phyloP scores from a whole-genome alignment of 78 protist genomes.

The Dictyostelium firmibasis region DNA sequence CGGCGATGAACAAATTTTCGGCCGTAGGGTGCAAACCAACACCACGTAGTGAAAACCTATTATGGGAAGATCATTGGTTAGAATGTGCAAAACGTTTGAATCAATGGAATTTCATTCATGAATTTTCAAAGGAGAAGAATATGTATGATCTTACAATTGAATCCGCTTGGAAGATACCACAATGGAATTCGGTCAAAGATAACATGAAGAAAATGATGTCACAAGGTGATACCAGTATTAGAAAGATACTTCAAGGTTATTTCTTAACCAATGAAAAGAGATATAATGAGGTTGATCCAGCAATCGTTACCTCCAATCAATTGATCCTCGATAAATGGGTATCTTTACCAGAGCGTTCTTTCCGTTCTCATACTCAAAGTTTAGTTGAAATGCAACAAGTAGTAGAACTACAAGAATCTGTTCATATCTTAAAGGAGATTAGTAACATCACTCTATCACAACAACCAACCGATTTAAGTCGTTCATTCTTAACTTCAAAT shows the following conservation, averaged over 20 bases:
- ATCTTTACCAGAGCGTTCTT: constrained; percentile 30
- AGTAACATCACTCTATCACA: neutral
- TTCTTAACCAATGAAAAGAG: constrained; percentile 40
- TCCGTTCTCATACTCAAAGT: neutral
- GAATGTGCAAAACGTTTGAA: constrained; percentile 86
- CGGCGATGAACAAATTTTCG: constrained; percentile 66
- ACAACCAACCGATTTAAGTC: neutral
- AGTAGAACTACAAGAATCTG: constrained; percentile 58
- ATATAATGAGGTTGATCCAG: constrained; percentile 53
- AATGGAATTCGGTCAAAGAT: constrained; percentile 58
- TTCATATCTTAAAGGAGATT: constrained; percentile 55
- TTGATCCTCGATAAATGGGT: constrained; percentile 47
- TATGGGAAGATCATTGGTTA: constrained; percentile 93
- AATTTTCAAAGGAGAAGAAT: constrained; percentile 49
- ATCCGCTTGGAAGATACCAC: constrained; percentile 85
- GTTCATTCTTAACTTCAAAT: constrained; percentile 16
- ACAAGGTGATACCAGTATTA: constrained; percentile 59
- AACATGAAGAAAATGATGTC: constrained; percentile 6
- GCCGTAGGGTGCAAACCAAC: constrained; percentile 49
- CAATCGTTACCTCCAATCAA: constrained; percentile 8
- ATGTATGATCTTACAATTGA: constrained; percentile 80
- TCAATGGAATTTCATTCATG: constrained; percentile 88
- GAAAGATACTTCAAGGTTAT: constrained; percentile 76
- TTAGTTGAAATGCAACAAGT: constrained; percentile 75
- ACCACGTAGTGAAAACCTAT: constrained; percentile 26